These are phyloP conservation scores for Sabuloglossum arenarium DNA, from an alignment of 495 filamentous ascomycete species.

Conservation along the genomic window DNA sequence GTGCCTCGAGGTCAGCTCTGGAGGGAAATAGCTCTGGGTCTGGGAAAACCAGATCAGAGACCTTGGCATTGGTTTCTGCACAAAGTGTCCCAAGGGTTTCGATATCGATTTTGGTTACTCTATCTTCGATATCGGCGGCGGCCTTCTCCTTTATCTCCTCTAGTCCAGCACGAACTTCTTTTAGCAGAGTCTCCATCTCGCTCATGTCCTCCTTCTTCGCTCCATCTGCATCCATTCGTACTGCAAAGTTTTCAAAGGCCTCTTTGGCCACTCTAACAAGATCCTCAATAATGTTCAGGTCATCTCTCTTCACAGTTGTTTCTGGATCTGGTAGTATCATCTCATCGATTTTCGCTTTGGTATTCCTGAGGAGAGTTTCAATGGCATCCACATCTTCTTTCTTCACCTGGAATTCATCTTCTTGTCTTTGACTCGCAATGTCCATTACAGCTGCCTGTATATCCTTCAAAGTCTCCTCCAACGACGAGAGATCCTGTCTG, in stretches of 20 bases:
- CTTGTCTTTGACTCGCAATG: slow-evolving; percentile 21
- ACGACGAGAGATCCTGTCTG: slow-evolving; percentile 12
- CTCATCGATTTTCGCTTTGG: slow-evolving; percentile 65
- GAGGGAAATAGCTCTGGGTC: slow-evolving; percentile 3
- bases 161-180: slow-evolving; percentile 34
- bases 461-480: slow-evolving; percentile 16
- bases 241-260: slow-evolving; percentile 33
- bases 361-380: slow-evolving; percentile 66
- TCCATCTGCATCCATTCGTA: slow-evolving; percentile 35
- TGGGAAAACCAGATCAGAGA: slow-evolving; percentile 2
- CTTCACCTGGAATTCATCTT: slow-evolving; percentile 23
- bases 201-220: slow-evolving; percentile 59
- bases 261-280: slow-evolving; percentile 53
- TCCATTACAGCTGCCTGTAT: slow-evolving; percentile 34
- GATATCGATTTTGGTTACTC: slow-evolving; percentile 5
- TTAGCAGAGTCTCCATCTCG: slow-evolving; percentile 48
- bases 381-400: slow-evolving; percentile 74
- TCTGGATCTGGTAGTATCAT: slow-evolving; percentile 39
- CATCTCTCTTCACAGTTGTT: slow-evolving; percentile 46
- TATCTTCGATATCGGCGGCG: background rate
- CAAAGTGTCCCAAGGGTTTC: slow-evolving; percentile 4
- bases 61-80: slow-evolving; percentile 2
- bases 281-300: slow-evolving; percentile 51
- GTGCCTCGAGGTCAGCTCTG: slow-evolving; percentile 4
- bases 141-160: slow-evolving; percentile 3